phyloP scores from a whole-genome alignment of 768 basidiomycete genomes.

The Boletus barrowsii region DNA sequence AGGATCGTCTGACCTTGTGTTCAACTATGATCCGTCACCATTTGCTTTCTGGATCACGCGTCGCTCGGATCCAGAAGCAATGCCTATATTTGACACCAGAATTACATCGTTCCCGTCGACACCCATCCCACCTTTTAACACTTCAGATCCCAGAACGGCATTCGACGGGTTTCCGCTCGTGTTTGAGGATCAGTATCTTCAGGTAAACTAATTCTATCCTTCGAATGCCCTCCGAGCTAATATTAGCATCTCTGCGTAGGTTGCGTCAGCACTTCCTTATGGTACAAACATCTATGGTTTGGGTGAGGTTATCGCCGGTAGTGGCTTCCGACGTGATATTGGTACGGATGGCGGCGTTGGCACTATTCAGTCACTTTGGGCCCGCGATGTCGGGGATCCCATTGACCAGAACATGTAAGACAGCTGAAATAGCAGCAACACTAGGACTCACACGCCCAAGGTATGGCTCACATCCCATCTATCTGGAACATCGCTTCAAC shows the following conservation, averaged over 20 bases:
- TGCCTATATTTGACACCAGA: slow-evolving; percentile 71
- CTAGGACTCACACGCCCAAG: slow-evolving; percentile 28
- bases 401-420: slow-evolving; percentile 64
- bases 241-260: slow-evolving; percentile 28
- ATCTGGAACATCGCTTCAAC: slow-evolving; percentile 71
- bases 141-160: slow-evolving; percentile 49
- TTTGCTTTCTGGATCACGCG: slow-evolving; percentile 83
- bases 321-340: slow-evolving; percentile 64
- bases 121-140: slow-evolving; percentile 54
- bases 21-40: slow-evolving; percentile 61
- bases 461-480: slow-evolving; percentile 72
- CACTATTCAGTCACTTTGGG: slow-evolving; percentile 68
- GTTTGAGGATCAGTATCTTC: slow-evolving; percentile 79
- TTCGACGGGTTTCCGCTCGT: slow-evolving; percentile 67
- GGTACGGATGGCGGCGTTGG: slow-evolving; percentile 47
- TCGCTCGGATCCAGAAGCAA: slow-evolving; percentile 49
- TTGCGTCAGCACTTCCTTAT: slow-evolving; percentile 63
- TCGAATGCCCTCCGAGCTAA: neutral
- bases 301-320: slow-evolving; percentile 68
- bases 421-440: neutral
- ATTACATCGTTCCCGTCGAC: slow-evolving; percentile 56
- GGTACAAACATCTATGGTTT: slow-evolving; percentile 75
- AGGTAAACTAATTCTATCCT: slow-evolving; percentile 36
- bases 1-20: slow-evolving; percentile 57
- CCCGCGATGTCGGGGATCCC: slow-evolving; percentile 59